Base-by-base conservation (phyloP, 1,139 yeast genomes). In the Saccharomyces hybrid region DNA sequence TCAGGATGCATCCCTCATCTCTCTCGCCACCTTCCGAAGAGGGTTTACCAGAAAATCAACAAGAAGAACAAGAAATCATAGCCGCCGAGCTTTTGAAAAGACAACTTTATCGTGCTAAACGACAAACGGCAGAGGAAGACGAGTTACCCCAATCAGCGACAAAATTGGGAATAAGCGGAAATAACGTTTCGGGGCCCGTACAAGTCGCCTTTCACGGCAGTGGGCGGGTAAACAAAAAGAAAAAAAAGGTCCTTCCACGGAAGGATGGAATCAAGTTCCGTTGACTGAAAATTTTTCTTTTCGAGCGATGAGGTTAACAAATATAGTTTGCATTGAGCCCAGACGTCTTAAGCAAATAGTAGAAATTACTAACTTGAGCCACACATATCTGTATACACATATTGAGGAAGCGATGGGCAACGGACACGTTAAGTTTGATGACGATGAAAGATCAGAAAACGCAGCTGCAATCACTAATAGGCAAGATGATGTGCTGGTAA, bases 381-480 rank as follows among this genome's bases (percentile, higher is more conserved):
- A 16, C 11, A 8, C 42, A 38, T 38, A 38, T 16, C 13, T 38
- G 13, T 38, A 38, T 38, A 38, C 8, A 38, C 42, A 11, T 38
- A 38, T 38, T 38, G 16, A 7, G 42, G 23, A 38, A 13, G 14
- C 42, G 11, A 38, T 38, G 42, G 11, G 42, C 11, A 38, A 38
- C 11, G 42, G 42, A 38, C 42, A 38, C 42, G 42, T 38, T 38
- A 38, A 38, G 23, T 38, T 38, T 13, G 52, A 42, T 28, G 52
- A 41, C 28, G 52, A 50, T n/a, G 48, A 50, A 44, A 50, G 47
- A 28, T 41, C 52, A 6, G 52, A 27, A 14, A 47, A 50, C 5
- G 48, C 28, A 28, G 48, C 52, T 16, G 52, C 44, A 5, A 41
- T 30, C 32, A 50, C 32, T 7, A 34, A 26, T 14, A 34, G 48